phyloP scores from a whole-genome alignment of 148 eudicot species.

The Rheum nobile region DNA sequence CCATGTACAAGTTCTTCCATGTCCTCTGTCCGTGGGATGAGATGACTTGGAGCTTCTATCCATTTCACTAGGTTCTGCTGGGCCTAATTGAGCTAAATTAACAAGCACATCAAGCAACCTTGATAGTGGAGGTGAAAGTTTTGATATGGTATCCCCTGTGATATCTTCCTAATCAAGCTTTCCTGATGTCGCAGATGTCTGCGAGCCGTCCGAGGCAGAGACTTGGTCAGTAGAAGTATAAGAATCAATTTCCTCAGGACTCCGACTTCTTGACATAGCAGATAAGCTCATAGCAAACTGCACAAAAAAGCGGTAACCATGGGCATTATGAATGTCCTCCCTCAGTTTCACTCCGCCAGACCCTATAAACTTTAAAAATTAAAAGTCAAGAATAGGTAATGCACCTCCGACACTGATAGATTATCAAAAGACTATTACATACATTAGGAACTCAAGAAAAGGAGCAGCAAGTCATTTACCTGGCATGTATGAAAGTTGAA shows the following conservation, averaged over 20 bases:
- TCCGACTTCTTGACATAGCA: conserved; percentile 30
- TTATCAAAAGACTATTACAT: background rate
- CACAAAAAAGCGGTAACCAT: conserved; percentile 91
- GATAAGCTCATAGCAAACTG: conserved; percentile 85
- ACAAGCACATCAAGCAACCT: conserved; percentile 95
- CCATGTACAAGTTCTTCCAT: conserved; percentile 49
- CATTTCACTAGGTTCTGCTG: conserved; percentile 32
- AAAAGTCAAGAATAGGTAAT: background rate
- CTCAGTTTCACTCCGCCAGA: conserved; percentile 87
- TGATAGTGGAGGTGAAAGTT: conserved; percentile 73
- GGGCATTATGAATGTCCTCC: conserved; percentile 98
- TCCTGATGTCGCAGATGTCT: conserved; percentile 13
- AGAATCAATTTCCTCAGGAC: conserved; percentile 20
- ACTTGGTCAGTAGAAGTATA: conserved; percentile 30
- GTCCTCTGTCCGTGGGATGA: conserved; percentile 44
- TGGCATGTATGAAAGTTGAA: conserved; percentile 82
- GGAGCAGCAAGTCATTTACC: conserved; percentile 35
- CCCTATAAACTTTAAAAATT: conserved; percentile 38
- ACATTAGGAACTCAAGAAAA: background rate
- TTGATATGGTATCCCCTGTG: conserved; percentile 29
- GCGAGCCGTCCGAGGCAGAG: conserved; percentile 23
- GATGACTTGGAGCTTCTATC: conserved; percentile 32
- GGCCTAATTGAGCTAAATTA: conserved; percentile 74
- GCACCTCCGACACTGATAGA: background rate
- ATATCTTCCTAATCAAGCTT: conserved; percentile 25